Evolutionary conservation across 1,139 yeast genomes (phyloP).

Genomic region (Sugiyamaella grinbergsii): DNA sequence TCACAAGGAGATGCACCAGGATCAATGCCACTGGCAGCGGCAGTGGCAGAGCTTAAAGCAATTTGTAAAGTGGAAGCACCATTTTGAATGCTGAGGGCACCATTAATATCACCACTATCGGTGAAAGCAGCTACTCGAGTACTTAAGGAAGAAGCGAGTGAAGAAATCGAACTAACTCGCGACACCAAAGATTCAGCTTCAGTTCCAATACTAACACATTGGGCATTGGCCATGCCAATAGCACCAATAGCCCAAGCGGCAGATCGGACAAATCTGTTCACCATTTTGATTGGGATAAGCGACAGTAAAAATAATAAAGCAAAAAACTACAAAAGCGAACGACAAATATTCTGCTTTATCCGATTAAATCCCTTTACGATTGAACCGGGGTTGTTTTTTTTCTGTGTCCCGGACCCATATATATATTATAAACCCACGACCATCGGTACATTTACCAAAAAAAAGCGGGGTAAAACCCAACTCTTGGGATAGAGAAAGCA

Average conservation of each 20-base stretch:
- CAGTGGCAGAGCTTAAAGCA: constrained; percentile 13
- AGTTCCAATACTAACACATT: constrained; percentile 1
- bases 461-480: too few relatives aligned
- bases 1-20: constrained; percentile 15
- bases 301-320: neutral
- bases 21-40: constrained; percentile 20
- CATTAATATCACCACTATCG: constrained; percentile 4
- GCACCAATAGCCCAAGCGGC: constrained; percentile 5
- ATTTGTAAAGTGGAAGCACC: constrained; percentile 10
- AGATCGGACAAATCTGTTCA: constrained; percentile 6
- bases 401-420: too few relatives aligned
- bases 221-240: constrained; percentile 2
- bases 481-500: too few relatives aligned
- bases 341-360: neutral
- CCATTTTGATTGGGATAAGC: neutral
- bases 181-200: constrained; percentile 1
- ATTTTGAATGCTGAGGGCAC: constrained; percentile 18
- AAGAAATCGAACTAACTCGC: neutral
- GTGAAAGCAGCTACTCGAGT: constrained; percentile 6
- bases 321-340: neutral
- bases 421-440: too few relatives aligned
- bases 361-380: too few relatives aligned
- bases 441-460: too few relatives aligned
- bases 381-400: too few relatives aligned
- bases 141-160: constrained; percentile 6